These are phyloP conservation scores for Psilocybe mexicana DNA, from an alignment of 1,284 basidiomycete genomes.

Conservation along the genomic window DNA sequence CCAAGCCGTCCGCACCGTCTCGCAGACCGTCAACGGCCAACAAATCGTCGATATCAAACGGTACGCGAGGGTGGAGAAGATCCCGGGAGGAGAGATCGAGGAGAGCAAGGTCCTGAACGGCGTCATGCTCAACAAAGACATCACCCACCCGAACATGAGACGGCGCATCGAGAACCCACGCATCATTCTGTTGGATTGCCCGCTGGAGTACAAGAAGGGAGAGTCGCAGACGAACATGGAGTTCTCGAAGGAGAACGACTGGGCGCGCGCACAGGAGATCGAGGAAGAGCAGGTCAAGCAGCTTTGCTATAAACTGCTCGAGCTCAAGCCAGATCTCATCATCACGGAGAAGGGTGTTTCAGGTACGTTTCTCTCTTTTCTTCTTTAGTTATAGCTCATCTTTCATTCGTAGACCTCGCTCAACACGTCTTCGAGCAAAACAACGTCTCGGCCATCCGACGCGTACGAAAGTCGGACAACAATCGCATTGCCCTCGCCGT, in stretches of 20 bases:
- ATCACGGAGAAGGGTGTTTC: slow-evolving; percentile 99
- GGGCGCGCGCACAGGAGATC: slow-evolving; percentile 90
- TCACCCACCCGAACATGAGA: slow-evolving; percentile 97
- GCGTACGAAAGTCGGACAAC: slow-evolving; percentile 98
- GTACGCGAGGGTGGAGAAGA: slow-evolving; percentile 96
- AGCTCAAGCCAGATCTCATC: slow-evolving; percentile 94
- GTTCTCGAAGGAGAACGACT: slow-evolving; percentile 93
- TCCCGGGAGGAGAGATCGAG: slow-evolving; percentile 97
- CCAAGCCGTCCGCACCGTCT: slow-evolving; percentile 88
- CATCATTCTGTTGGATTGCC: slow-evolving; percentile 92
- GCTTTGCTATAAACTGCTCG: slow-evolving; percentile 85
- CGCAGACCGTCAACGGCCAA: slow-evolving; percentile 61
- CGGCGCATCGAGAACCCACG: slow-evolving; percentile 89
- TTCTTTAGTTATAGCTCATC: not conserved
- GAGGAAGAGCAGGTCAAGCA: slow-evolving; percentile 97
- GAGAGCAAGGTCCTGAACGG: slow-evolving; percentile 86
- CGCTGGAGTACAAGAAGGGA: slow-evolving; percentile 99
- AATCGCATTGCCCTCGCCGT: slow-evolving; percentile 96
- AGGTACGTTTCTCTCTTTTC: slow-evolving; percentile 48
- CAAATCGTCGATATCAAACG: slow-evolving; percentile 97
- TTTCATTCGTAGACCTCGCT: slow-evolving; percentile 71
- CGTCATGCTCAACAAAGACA: slow-evolving; percentile 98
- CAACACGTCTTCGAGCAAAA: slow-evolving; percentile 92
- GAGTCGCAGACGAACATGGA: slow-evolving; percentile 99
- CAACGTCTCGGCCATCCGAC: slow-evolving; percentile 89